Base-by-base conservation (phyloP, 768 basidiomycete species). In the Boletales sp. region DNA sequence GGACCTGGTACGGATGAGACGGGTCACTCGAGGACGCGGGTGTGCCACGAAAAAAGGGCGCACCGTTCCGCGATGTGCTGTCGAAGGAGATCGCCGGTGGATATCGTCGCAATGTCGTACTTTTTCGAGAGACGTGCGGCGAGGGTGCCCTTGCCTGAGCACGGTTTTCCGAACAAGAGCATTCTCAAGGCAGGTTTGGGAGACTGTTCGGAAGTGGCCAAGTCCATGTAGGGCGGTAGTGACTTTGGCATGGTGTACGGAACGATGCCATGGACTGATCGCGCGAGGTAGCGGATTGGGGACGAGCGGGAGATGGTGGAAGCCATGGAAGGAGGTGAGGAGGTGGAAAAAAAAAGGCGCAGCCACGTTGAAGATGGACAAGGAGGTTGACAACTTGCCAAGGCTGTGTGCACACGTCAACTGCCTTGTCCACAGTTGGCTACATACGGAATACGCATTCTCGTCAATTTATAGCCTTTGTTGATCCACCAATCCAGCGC, bases 111-210 rank as follows among this genome's bases (percentile, higher is more conserved):
- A 36, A 94, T 77, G 56, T 86, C 81, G 65, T 87, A 92, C 61
- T 86, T 86, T 55, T 81, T 75, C 46, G 86, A 79, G 32, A 94
- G 78, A 34, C 83, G 78, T 7, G 78, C 73, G 8, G 87, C 76
- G 40, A 93, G 74, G 6, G 92, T 94, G 32, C 92, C 92, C 71
- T 94, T 89, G 46, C 87, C 87, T 32, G 84, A 82, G 32, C 86
- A 86, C 11, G 76, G 78, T 61, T 80, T 80, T 25, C 78, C 78
- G 58, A 79, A 74, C 67, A 80, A 69, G 54, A 80, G 62, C 76
- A 79, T 78, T 36, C 79, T 66, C 53, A 79, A 51, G 32, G 41
- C 46, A 21, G 64, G 56, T 50, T 67, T 65, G 48, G 57, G 60
- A 17, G 64, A 67, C 33, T 51, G 45, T 38, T 61, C 53, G 18